phyloP scores from a whole-genome alignment of 495 filamentous ascomycete genomes.

The Penicillium simplicissimum region DNA sequence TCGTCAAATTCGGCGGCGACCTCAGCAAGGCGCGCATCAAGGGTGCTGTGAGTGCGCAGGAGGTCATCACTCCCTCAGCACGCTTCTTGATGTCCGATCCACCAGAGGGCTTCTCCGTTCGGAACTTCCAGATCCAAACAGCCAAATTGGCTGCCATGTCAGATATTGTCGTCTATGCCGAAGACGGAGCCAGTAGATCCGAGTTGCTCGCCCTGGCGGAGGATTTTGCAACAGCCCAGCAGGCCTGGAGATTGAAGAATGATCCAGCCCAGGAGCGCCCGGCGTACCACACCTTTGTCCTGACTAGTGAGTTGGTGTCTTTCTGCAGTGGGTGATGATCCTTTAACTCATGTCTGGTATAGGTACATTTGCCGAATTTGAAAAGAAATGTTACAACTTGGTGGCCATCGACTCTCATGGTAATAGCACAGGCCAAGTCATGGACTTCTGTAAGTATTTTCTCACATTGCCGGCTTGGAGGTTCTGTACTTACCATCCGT shows the following conservation, averaged over 20 bases:
- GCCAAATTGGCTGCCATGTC: conserved; percentile 86
- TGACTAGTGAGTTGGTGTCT: conserved; percentile 54
- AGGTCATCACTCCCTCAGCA: conserved; percentile 60
- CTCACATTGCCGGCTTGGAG: not conserved
- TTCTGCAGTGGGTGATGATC: not conserved
- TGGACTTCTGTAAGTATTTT: conserved; percentile 73
- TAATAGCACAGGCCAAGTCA: conserved; percentile 69
- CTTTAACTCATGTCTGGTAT: conserved; percentile 23
- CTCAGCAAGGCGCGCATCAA: conserved; percentile 74
- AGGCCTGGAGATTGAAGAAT: conserved; percentile 66
- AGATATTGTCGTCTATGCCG: conserved; percentile 89
- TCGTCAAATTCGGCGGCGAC: conserved; percentile 88
- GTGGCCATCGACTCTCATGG: conserved; percentile 76
- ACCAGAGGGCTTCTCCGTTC: conserved; percentile 75
- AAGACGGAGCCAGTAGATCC: conserved; percentile 53
- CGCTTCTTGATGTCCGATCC: conserved; percentile 69
- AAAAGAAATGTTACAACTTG: conserved; percentile 65
- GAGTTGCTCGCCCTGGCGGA: conserved; percentile 67
- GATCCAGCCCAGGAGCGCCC: conserved; percentile 57
- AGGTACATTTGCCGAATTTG: conserved; percentile 73
- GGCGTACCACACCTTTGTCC: conserved; percentile 81
- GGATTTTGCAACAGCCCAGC: conserved; percentile 73
- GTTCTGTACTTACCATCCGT: not conserved
- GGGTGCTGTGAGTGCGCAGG: conserved; percentile 77
- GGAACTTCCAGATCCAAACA: conserved; percentile 96